These are phyloP conservation scores for Podosphaera leucotricha DNA, from an alignment of 2,329 filamentous ascomycete genomes.

Conservation along the genomic window DNA sequence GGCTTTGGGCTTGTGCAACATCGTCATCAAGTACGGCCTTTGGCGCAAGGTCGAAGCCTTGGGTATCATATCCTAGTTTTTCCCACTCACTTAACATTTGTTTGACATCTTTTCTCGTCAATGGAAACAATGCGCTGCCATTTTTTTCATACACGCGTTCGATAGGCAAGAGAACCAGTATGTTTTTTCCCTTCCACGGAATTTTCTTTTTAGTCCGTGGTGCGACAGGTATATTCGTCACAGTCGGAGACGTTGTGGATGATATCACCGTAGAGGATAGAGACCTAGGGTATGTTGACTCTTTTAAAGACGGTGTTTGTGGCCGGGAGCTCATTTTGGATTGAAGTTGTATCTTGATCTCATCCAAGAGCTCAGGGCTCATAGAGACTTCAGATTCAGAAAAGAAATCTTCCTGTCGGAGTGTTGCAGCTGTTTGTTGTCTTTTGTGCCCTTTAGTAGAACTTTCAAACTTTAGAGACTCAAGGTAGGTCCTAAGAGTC, in stretches of 20 bases:
- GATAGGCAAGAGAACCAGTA: slow-evolving; percentile 43
- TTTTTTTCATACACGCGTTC: slow-evolving; percentile 40
- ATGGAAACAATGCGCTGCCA: slow-evolving; percentile 28
- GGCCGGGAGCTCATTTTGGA: slow-evolving; percentile 18
- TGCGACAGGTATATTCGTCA: slow-evolving; percentile 17
- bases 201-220: slow-evolving; percentile 48
- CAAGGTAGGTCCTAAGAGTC: slow-evolving; percentile 13
- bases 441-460: slow-evolving; percentile 11
- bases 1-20: slow-evolving; percentile 28
- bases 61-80: slow-evolving; percentile 42
- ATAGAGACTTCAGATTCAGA: slow-evolving; percentile 4
- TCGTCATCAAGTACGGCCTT: slow-evolving; percentile 9
- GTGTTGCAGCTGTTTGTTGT: slow-evolving; percentile 16
- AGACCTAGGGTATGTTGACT: slow-evolving; percentile 7
- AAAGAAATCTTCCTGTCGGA: slow-evolving; percentile 14
- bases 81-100: slow-evolving; percentile 43
- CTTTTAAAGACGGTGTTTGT: slow-evolving; percentile 14
- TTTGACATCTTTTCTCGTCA: slow-evolving; percentile 30
- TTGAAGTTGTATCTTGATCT: slow-evolving; percentile 6
- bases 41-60: slow-evolving; percentile 41
- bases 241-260: slow-evolving; percentile 9
- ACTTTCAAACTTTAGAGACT: slow-evolving; percentile 7
- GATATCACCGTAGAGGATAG: slow-evolving; percentile 4
- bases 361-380: slow-evolving; percentile 10
- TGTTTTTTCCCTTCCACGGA: slow-evolving; percentile 52